Base-by-base conservation (phyloP, 257 asterid species). In the Scutellaria baicalensis region DNA sequence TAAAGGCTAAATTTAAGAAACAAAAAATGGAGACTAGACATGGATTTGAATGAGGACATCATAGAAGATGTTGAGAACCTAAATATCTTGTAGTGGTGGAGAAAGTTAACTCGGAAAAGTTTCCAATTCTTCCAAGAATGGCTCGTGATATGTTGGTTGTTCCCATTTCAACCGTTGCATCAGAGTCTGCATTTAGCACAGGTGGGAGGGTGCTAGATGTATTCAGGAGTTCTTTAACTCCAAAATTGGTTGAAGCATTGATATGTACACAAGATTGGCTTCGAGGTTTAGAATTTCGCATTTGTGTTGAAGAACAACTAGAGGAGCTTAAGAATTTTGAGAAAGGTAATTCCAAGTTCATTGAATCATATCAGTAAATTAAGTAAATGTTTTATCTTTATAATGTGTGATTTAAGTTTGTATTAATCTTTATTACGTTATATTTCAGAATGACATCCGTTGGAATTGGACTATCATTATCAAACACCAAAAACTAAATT, bases 181-280 rank as follows among this genome's bases (percentile, higher is more conserved):
- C 68, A 2, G 68, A 63, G 12, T 47, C 6, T 10, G 39, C 52
- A 40, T 64, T 47, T 64, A 44, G 14, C 5, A 27, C 12, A 12
- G 17, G 39, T 62, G 31, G 48, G 9, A 14, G 35, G 17, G 36
- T 42, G 9, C 39, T 43, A 4, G 36, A 40, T 42, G 51, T 8
- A 42, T 62, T 42, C 11, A 62, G 54, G 68, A 42, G 68, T 62
- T 62, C 39, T 10, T 62, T 62, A 62, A 42, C 68, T 62, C 68
- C 54, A 9, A 11, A 62, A 9, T 9, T 43, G 6, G 9, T 62
- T 40, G 68, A 62, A 62, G 38, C 50, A 6, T 9, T 60, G 35
- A 5, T 60, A 14, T 60, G 66, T 60, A 50, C 33, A 63, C 40
- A 23, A 62, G 36, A 18, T 42, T 62, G 54, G 68, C 18, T 62